A percentile compares a stretch with the other conserved stretches of the same genome.
Evolutionary conservation across 306 rosid genomes (phyloP).

Genomic region (Acacia acuminata): DNA sequence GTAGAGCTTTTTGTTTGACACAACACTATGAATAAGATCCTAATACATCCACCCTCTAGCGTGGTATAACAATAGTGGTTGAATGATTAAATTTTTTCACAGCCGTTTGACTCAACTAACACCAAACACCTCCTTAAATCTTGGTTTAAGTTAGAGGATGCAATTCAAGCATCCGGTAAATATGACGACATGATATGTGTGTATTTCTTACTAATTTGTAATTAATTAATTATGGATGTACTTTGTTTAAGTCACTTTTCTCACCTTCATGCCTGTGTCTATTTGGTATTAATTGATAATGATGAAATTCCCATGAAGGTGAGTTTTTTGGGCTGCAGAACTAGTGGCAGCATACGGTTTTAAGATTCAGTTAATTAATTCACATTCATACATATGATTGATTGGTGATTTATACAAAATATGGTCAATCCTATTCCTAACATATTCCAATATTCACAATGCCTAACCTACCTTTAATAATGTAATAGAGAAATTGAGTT

Average conservation of each 20-base stretch:
- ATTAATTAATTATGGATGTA: not conserved
- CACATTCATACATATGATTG: not conserved
- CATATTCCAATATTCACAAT: not conserved
- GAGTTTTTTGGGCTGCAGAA: not conserved
- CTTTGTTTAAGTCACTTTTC: not conserved
- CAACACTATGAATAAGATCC: too few species aligned
- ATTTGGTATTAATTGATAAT: not conserved
- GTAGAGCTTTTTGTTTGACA: too few species aligned
- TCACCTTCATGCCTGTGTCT: not conserved
- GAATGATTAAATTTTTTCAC: too few species aligned
- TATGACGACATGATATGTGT: too few species aligned
- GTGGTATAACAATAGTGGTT: too few species aligned
- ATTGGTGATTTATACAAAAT: constrained; percentile 8
- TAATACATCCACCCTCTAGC: too few species aligned
- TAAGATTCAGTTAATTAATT: not conserved
- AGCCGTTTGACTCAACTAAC: too few species aligned
- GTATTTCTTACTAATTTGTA: not conserved
- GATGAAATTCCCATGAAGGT: not conserved
- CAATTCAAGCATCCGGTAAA: accelerated
- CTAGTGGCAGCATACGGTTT: not conserved
- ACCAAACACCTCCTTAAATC: too few species aligned
- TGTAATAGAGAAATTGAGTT: not conserved
- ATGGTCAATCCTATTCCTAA: constrained; percentile 1
- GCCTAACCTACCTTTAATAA: not conserved
- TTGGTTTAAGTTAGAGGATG: too few species aligned